Percentiles rank a stretch among this genome's conserved stretches.
These are phyloP conservation scores for Backusella parvicylindrica DNA, from an alignment of 192 early-diverging fungal genomes.

Conservation along the genomic window DNA sequence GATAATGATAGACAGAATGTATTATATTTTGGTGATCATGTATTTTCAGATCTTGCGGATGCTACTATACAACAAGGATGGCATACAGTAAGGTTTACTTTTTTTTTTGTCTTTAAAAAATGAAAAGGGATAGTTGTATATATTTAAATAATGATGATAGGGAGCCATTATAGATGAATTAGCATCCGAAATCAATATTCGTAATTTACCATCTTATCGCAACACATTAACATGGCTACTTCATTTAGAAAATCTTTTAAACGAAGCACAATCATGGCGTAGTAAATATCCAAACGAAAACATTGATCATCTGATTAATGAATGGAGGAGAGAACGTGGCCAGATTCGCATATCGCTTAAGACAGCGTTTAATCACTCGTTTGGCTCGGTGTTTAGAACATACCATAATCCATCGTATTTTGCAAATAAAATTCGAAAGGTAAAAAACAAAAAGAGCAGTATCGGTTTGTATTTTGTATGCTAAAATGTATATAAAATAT, in stretches of 20 bases:
- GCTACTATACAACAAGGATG: constrained; percentile 60
- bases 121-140: no score
- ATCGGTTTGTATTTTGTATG: no score
- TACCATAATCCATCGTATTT: constrained; percentile 58
- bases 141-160: no score
- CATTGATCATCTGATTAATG: constrained; percentile 35
- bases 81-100: constrained; percentile 37
- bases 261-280: constrained; percentile 49
- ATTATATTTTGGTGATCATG: constrained; percentile 63
- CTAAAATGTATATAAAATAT: neutral
- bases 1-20: constrained; percentile 41
- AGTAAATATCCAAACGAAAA: constrained; percentile 20
- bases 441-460: neutral
- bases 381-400: constrained; percentile 61
- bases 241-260: constrained; percentile 51
- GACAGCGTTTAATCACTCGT: constrained; percentile 50
- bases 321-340: constrained; percentile 45
- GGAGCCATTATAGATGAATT: constrained; percentile 61
- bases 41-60: constrained; percentile 61
- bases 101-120: neutral
- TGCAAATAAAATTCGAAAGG: constrained; percentile 54
- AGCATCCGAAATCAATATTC: constrained; percentile 48
- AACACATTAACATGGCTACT: constrained; percentile 49
- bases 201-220: constrained; percentile 47
- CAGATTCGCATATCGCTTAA: constrained; percentile 42